These are phyloP conservation scores for Leptographium radiaticola DNA, from an alignment of 2,329 filamentous ascomycete species.

Conservation along the genomic window DNA sequence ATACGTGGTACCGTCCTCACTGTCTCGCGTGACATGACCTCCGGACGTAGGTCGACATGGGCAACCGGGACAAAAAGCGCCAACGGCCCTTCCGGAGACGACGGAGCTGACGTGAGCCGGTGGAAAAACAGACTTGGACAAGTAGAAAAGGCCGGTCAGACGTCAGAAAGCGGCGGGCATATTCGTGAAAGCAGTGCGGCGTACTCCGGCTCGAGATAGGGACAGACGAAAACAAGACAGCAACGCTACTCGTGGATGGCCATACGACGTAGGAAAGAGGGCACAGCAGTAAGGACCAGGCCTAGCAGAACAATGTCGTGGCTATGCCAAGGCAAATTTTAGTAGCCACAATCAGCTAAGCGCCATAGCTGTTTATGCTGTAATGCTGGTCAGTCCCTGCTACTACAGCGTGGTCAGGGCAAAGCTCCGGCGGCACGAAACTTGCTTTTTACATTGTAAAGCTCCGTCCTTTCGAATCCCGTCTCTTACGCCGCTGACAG, in stretches of 20 bases:
- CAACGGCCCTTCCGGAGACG: not conserved
- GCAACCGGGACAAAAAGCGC: not conserved
- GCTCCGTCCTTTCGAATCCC: too few relatives aligned
- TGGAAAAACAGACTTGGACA: too few relatives aligned
- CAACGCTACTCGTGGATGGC: too few relatives aligned
- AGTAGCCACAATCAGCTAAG: not conserved
- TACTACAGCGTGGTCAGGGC: not conserved
- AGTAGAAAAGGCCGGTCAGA: too few relatives aligned
- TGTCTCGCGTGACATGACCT: conserved; percentile 3
- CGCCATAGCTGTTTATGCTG: not conserved
- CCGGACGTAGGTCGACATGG: not conserved
- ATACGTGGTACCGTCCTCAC: conserved; percentile 11
- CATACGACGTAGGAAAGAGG: too few relatives aligned
- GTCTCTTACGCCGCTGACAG: too few relatives aligned
- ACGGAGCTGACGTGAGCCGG: not conserved
- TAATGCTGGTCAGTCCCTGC: not conserved
- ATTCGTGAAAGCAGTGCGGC: too few relatives aligned
- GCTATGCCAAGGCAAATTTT: not conserved
- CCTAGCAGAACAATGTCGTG: not conserved
- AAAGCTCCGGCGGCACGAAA: too few relatives aligned
- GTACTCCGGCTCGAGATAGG: too few relatives aligned
- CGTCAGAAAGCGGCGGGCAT: too few relatives aligned
- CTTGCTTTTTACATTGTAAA: too few relatives aligned
- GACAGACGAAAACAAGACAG: too few relatives aligned
- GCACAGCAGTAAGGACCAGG: not conserved